Percentiles rank a stretch among this genome's conserved stretches.
These are phyloP conservation scores for Dillenia turbinata DNA, from an alignment of 164 flowering plant genomes.

Conservation along the genomic window DNA sequence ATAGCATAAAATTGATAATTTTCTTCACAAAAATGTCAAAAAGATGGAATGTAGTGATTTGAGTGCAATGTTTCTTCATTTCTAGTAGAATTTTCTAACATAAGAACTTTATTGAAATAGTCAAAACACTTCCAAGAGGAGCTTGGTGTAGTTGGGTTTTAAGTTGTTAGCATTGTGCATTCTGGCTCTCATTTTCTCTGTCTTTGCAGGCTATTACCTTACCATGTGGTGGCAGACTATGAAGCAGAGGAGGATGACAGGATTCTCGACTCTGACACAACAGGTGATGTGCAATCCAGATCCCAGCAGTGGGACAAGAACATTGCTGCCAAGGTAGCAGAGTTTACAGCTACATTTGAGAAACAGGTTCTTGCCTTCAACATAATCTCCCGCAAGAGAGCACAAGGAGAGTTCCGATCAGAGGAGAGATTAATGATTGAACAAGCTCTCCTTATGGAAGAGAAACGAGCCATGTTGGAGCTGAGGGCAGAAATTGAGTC, in stretches of 20 bases:
- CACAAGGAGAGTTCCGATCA: conserved; percentile 76
- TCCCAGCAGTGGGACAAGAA: conserved; percentile 98
- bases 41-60: too few species aligned
- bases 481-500: conserved; percentile 75
- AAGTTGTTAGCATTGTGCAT: background rate
- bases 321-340: conserved; percentile 80
- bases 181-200: background rate
- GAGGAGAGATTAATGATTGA: conserved; percentile 96
- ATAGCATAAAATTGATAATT: too few species aligned
- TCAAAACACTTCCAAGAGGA: too few species aligned
- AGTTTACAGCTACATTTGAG: conserved; percentile 87
- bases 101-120: too few species aligned
- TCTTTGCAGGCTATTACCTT: conserved; percentile 73
- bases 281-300: conserved; percentile 83
- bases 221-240: conserved; percentile 98
- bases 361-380: conserved; percentile 92
- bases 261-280: conserved; percentile 91
- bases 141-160: background rate
- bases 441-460: conserved; percentile 87
- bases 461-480: conserved; percentile 63
- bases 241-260: conserved; percentile 98
- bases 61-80: too few species aligned
- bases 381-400: conserved; percentile 77
- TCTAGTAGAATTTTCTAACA: too few species aligned
- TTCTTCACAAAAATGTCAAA: too few species aligned